These are phyloP conservation scores for Paraphaeosphaeria sporulosa DNA, from an alignment of 2,329 filamentous ascomycete species.

Conservation along the genomic window DNA sequence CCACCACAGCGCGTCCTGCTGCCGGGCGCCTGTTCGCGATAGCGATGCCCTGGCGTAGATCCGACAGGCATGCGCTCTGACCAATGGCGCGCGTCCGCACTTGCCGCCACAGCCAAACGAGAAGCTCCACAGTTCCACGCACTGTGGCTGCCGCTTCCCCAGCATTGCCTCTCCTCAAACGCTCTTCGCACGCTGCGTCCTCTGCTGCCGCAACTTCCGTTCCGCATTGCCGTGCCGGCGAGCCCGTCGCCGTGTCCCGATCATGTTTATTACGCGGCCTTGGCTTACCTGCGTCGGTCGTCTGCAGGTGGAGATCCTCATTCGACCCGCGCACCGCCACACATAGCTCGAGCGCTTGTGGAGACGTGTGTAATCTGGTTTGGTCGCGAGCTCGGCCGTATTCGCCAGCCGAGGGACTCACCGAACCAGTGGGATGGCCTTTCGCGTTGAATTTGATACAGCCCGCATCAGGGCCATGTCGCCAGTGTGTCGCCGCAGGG, in stretches of 20 bases:
- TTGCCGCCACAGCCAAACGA: not conserved
- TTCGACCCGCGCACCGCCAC: slow-evolving; percentile 2
- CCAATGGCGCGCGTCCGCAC: not conserved
- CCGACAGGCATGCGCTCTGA: not conserved
- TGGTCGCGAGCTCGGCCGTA: not conserved
- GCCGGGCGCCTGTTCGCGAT: not conserved
- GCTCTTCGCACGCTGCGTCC: not conserved
- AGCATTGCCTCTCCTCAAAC: not conserved
- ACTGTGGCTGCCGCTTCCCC: slow-evolving; percentile 6
- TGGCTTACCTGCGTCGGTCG: not conserved
- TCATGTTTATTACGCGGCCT: not conserved
- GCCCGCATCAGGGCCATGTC: no score
- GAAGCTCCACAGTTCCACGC: slow-evolving; percentile 3
- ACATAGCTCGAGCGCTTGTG: not conserved
- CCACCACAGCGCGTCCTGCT: not conserved
- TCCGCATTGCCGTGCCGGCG: slow-evolving; percentile 10
- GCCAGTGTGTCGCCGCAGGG: no score
- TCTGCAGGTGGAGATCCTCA: not conserved
- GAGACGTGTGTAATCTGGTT: not conserved
- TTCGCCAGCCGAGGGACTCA: not conserved
- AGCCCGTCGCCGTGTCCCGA: not conserved
- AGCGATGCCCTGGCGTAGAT: slow-evolving; percentile 1
- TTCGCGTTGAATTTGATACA: no score
- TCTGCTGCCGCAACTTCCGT: slow-evolving; percentile 4
- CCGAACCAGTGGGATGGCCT: no score